Base-by-base conservation (phyloP, 176 grass and related monocot genomes). In the Dendrocalamus sinicus region DNA sequence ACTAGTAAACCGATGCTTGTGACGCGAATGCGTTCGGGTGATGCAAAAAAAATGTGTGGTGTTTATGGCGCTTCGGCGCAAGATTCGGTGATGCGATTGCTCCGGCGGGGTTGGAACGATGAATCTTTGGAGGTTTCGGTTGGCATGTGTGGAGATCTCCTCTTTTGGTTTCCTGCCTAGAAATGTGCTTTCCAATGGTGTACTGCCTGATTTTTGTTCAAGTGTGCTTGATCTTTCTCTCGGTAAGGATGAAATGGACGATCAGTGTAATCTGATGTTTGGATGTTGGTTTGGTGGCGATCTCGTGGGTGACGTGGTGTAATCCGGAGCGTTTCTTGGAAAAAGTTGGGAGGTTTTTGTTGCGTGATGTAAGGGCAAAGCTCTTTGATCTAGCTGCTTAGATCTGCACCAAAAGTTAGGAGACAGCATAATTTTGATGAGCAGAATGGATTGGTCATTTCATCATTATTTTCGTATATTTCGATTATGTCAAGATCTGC, bases 121-220 rank as follows among this genome's bases (percentile, higher is more conserved):
- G 47, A 32, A 28, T 23, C 3, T 61, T 77, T 78, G 72, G 39
- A 79, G 22, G 73, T 78, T 64, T 20, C 22, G 22, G 16, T 41
- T 62, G 63, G 53, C 51, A 41, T 68, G 54, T 26, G 51, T 15
- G 28, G 45, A 67, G 82, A 86, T 86, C 78, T 85, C 15, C 62
- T 23, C 7, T 39, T 61, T 67, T 71, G 54, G 52, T 54, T 76
- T 54, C 10, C 64, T 45, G 54, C 7, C 19, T 45, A 80, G 40
- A 13, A 24, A 66, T 24, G 28, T 78, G 37, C 19, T 1, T 76
- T 84, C 44, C 24, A 28, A 35, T 66, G 39, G 7, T 83, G 51
- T 35, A 50, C 9, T n/a, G 11, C 35, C n/a, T 35, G n/a, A 30
- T n/a, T 50, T 46, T 73, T 0, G n/a, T 40, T 71, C 35, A 37